Evolutionary conservation across 768 basidiomycete species (phyloP).

Genomic region (Clitopilus passeckerianus): DNA sequence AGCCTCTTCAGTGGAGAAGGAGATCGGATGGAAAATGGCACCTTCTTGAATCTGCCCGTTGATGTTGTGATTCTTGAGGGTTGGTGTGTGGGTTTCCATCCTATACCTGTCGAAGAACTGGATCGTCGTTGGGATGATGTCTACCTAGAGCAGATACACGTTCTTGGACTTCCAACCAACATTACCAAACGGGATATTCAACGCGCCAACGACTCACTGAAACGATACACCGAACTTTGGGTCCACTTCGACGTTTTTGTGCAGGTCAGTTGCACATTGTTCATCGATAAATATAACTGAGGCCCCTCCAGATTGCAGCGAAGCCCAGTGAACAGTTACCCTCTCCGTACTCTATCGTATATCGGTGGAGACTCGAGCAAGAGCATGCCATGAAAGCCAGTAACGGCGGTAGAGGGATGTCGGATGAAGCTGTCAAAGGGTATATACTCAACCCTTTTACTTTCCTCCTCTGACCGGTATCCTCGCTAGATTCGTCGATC

Average conservation of each 20-base stretch:
- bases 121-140: constrained; percentile 45
- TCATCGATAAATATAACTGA: no score
- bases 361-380: constrained; percentile 86
- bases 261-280: constrained; percentile 59
- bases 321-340: constrained; percentile 14
- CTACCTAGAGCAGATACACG: constrained; percentile 34
- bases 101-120: constrained; percentile 47
- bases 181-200: constrained; percentile 48
- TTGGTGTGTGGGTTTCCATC: constrained; percentile 90
- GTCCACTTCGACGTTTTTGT: constrained; percentile 66
- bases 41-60: constrained; percentile 33
- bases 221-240: constrained; percentile 66
- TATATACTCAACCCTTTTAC: constrained; percentile 25
- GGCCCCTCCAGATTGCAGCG: constrained; percentile 16
- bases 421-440: constrained; percentile 69
- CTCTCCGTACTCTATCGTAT: constrained; percentile 52
- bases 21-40: constrained; percentile 56
- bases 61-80: constrained; percentile 94
- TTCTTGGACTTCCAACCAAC: constrained; percentile 29
- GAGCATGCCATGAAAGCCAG: constrained; percentile 83
- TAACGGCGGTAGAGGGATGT: constrained; percentile 89
- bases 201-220: constrained; percentile 59
- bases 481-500: constrained; percentile 70
- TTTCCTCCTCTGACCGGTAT: constrained; percentile 1
- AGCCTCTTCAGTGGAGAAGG: constrained; percentile 76